These are phyloP conservation scores for Postia placenta DNA, from an alignment of 768 basidiomycete species.

Conservation along the genomic window DNA sequence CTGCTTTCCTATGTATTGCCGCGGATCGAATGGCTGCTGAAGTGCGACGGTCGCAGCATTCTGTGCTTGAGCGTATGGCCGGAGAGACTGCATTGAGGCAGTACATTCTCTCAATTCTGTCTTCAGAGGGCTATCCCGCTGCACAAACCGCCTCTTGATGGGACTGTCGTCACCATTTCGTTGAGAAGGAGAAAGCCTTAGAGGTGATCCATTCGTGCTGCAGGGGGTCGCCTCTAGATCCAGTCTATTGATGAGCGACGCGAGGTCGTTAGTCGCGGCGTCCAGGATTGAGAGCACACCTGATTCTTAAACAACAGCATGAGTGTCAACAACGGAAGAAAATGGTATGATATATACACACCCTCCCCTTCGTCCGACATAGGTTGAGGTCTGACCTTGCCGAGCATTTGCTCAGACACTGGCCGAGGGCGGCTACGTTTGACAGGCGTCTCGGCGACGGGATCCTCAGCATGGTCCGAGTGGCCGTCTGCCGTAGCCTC, in stretches of 20 bases:
- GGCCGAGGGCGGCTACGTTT: slow-evolving; percentile 48
- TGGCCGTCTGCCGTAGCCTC: slow-evolving; percentile 52
- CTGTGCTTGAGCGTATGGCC: slow-evolving; percentile 40
- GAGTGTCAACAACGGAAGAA: slow-evolving; percentile 1
- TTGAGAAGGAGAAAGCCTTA: slow-evolving; percentile 15
- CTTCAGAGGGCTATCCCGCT: slow-evolving; percentile 13
- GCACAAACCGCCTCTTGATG: slow-evolving; percentile 21
- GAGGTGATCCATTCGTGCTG: slow-evolving; percentile 35
- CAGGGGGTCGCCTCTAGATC: slow-evolving; percentile 75
- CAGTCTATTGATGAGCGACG: slow-evolving; percentile 71
- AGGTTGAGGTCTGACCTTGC: slow-evolving; percentile 39
- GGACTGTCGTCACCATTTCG: slow-evolving; percentile 26
- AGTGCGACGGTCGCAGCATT: slow-evolving; percentile 6
- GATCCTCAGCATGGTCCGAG: slow-evolving; percentile 17
- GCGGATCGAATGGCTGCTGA: slow-evolving; percentile 5
- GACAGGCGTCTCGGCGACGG: slow-evolving; percentile 25
- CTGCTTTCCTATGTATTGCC: slow-evolving; percentile 36
- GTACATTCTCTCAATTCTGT: slow-evolving; percentile 26
- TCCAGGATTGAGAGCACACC: slow-evolving; percentile 67
- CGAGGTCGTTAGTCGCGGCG: slow-evolving; percentile 76
- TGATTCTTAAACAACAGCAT: slow-evolving; percentile 13
- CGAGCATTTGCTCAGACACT: slow-evolving; percentile 57
- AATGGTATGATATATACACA: slow-evolving; percentile 21
- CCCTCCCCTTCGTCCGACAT: slow-evolving; percentile 50
- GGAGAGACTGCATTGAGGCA: slow-evolving; percentile 41